Evolutionary conservation across 164 flowering plant genomes (phyloP), one percentile per base, ranked within the genome.

Genomic region (Berberis thunbergii): DNA sequence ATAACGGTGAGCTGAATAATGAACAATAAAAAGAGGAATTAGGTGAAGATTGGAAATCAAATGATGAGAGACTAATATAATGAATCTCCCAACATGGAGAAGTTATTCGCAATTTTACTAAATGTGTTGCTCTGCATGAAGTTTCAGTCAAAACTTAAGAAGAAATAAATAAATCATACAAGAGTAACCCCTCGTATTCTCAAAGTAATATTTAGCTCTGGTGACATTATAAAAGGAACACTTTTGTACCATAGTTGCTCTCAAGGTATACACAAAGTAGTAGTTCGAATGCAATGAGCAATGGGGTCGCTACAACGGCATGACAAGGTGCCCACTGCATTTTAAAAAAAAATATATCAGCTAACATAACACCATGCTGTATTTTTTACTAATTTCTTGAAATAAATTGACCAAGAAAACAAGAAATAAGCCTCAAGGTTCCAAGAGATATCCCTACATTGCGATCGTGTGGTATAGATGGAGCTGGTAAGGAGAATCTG

Each of bases 301-400:
- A 74, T 10, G 98, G 96, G 55, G 83, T 83, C 1, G 96, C 93
- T 57, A 87, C 91, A 64, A 92, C 70, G 6, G 98, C 86, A 79
- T 92, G 98, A 71, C 96, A 92, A 3, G 98, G 98, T 59, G 98
- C 96, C 98, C 98, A 92, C 98, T 89, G 84, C 65, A 54, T 67
- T 75, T 63, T 56, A 71, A 64, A 63, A 7, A 67, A 64, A 73
- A 63, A 10, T 26, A n/a, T n/a, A 26, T 26, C 26, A 26, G 26
- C 26, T 26, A 26, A 26, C 26, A 26, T 26, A 26, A 26, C 26
- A 26, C 26, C 26, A 26, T 26, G 26, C 26, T 26, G 26, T 26
- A 0, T 26, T 26, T 26, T 26, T 26, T 26, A 26, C 26, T 26
- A 26, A 26, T 26, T 26, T 26, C 26, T 26, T 26, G 26, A 26